phyloP scores from a whole-genome alignment of 2,329 filamentous ascomycete genomes.

The Fusarium mangiferae region DNA sequence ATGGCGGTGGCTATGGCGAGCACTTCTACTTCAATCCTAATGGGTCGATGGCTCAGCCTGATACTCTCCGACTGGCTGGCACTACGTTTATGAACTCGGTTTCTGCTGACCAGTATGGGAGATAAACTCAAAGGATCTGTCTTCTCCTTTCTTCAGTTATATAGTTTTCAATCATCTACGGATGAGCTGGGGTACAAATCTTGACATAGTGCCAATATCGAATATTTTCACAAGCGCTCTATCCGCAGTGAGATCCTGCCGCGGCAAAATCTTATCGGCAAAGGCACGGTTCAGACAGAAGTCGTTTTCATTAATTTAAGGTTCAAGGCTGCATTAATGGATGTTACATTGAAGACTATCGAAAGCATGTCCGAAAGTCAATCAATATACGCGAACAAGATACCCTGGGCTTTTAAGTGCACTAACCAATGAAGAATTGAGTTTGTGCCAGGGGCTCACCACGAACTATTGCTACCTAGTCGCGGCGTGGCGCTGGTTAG shows the following conservation, averaged over 20 bases:
- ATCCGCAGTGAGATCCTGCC: not conserved
- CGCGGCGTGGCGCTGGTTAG: not conserved
- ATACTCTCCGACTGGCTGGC: conserved; percentile 33
- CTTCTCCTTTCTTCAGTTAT: not conserved
- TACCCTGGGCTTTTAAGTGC: not conserved
- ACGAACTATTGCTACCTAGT: not conserved
- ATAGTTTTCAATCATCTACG: not conserved
- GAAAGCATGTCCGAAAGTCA: not conserved
- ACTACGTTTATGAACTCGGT: conserved; percentile 37
- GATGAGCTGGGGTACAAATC: not conserved
- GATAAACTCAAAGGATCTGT: not conserved
- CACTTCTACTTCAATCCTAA: conserved; percentile 40
- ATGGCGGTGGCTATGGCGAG: conserved; percentile 33
- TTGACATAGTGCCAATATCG: not conserved
- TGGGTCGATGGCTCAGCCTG: conserved; percentile 20
- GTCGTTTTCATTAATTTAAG: not conserved
- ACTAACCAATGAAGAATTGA: not conserved
- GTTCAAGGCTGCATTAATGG: not conserved
- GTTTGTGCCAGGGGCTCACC: not conserved
- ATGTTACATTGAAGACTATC: not conserved
- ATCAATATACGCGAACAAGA: not conserved
- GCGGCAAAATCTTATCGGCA: not conserved
- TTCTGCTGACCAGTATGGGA: conserved; percentile 28
- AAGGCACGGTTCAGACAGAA: not conserved
- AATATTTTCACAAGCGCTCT: not conserved